Conservation (phyloP, 345 rosid genomes). For the Brassica nigra region DNA sequence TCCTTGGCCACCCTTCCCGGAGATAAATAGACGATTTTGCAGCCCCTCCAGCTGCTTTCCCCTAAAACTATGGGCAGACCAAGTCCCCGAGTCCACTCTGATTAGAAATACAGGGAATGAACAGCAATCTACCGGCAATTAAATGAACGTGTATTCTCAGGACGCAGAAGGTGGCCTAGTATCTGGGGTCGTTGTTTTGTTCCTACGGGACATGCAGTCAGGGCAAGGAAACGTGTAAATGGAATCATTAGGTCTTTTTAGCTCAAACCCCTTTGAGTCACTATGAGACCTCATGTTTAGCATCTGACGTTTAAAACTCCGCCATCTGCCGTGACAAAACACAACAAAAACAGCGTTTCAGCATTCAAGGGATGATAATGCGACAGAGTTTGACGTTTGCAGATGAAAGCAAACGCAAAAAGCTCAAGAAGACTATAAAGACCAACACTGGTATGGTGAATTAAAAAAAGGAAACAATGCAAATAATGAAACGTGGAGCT, state of each 20-base stretch:
- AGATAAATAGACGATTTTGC: constrained; percentile 14
- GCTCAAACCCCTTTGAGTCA: constrained; percentile 89
- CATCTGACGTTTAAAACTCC: constrained; percentile 89
- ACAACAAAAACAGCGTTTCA: neutral
- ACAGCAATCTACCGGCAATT: neutral
- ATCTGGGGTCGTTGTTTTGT: constrained; percentile 56
- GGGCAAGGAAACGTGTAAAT: constrained; percentile 94
- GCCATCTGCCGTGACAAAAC: constrained; percentile 62
- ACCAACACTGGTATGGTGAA: neutral
- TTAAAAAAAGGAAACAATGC: neutral
- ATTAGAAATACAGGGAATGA: constrained; percentile 38
- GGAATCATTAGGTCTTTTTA: constrained; percentile 85
- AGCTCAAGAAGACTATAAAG: neutral
- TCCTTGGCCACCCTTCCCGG: constrained; percentile 8
- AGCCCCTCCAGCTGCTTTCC: constrained; percentile 12
- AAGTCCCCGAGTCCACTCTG: constrained; percentile 25
- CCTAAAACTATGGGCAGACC: constrained; percentile 22
- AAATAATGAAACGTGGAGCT: neutral
- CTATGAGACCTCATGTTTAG: constrained; percentile 87
- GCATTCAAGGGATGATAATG: neutral
- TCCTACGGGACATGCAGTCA: constrained; percentile 87
- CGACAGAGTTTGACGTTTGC: neutral
- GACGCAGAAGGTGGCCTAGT: constrained; percentile 45
- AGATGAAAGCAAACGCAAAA: constrained; percentile 5
- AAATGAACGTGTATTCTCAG: constrained; percentile 8